Conservation (phyloP, 1,139 yeast genomes). For the Taiozyma sp. region DNA sequence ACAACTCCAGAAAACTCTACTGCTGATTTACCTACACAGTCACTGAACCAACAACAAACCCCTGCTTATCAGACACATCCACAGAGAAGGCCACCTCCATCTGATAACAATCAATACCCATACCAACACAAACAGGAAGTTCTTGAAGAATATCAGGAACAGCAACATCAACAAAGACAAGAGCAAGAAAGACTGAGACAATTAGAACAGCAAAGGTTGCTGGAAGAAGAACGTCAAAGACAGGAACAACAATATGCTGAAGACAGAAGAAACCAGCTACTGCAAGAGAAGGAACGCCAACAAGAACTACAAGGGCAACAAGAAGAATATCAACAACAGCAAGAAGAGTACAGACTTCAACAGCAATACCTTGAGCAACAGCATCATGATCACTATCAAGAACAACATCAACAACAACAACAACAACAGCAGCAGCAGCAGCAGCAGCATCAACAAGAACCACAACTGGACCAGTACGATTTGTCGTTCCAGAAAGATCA, state of each 20-base stretch:
- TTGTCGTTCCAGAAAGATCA: conserved; percentile 17
- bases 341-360: conserved; percentile 1
- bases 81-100: conserved; percentile 16
- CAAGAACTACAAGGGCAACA: conserved; percentile 5
- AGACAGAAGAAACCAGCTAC: conserved; percentile 25
- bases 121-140: conserved; percentile 4
- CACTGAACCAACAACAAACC: conserved; percentile 10
- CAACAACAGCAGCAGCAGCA: conserved; percentile 17
- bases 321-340: conserved; percentile 6
- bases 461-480: conserved; percentile 5
- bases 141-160: not conserved
- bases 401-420: conserved; percentile 14
- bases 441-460: conserved; percentile 16
- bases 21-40: conserved; percentile 13
- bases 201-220: conserved; percentile 18
- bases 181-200: conserved; percentile 15
- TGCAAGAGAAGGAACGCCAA: conserved; percentile 16
- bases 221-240: conserved; percentile 16
- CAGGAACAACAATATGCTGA: conserved; percentile 10
- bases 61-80: conserved; percentile 6
- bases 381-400: conserved; percentile 8
- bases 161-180: conserved; percentile 9
- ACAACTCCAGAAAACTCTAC: conserved; percentile 1
- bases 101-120: conserved; percentile 7
- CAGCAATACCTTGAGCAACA: conserved; percentile 11